Evolutionary conservation across 2,329 filamentous ascomycete species (phyloP).

Genomic region (Pyrenophora graminea): DNA sequence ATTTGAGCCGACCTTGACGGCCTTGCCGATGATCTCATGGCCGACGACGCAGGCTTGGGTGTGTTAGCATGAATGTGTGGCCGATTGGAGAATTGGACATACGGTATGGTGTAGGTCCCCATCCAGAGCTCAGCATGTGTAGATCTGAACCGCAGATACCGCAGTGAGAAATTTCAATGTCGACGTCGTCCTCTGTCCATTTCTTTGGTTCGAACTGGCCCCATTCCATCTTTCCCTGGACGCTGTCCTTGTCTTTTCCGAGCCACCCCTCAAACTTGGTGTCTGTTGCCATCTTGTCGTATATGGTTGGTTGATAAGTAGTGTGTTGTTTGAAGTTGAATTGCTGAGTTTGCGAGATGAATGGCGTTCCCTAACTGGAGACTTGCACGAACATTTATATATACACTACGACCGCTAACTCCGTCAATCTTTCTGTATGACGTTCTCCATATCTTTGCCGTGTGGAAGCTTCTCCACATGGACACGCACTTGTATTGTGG

Average conservation of each 20-base stretch:
- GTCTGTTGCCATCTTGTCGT: slow-evolving; percentile 21
- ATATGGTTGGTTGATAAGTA: not conserved
- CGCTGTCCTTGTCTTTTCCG: slow-evolving; percentile 54
- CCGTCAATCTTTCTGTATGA: slow-evolving; percentile 7
- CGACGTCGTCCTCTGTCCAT: slow-evolving; percentile 68
- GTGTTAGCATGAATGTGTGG: slow-evolving; percentile 16
- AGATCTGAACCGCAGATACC: slow-evolving; percentile 45
- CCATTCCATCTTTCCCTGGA: slow-evolving; percentile 61
- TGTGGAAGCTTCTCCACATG: not conserved
- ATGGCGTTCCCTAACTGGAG: not conserved
- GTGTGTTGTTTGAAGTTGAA: not conserved
- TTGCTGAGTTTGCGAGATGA: not conserved
- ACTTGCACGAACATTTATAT: slow-evolving; percentile 3
- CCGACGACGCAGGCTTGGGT: slow-evolving; percentile 50
- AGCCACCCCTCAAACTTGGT: slow-evolving; percentile 60
- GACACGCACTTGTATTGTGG: not conserved
- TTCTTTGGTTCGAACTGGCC: slow-evolving; percentile 51
- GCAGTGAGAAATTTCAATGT: slow-evolving; percentile 48
- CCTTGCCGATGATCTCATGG: slow-evolving; percentile 49
- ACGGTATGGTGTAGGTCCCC: slow-evolving; percentile 38
- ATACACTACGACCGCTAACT: slow-evolving; percentile 1
- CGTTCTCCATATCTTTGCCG: slow-evolving; percentile 4
- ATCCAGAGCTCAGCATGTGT: slow-evolving; percentile 45
- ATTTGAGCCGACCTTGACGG: slow-evolving; percentile 49
- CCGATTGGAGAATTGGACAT: not conserved